These are phyloP conservation scores for Colletotrichum gloeosporioides DNA, from an alignment of 2,329 filamentous ascomycete genomes.

Conservation along the genomic window DNA sequence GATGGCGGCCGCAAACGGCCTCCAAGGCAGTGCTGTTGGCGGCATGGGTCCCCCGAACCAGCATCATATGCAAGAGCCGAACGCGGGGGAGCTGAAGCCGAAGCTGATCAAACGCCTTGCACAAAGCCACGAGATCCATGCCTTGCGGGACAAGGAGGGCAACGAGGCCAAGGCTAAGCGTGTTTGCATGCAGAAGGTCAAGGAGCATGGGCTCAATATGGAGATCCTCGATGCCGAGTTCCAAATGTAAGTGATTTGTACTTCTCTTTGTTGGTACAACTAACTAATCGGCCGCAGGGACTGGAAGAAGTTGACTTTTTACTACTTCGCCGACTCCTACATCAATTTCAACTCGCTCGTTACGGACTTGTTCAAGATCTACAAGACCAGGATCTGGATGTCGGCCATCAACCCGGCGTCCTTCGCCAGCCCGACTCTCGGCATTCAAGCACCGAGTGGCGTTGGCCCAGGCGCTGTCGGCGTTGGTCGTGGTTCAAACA, in stretches of 20 bases:
- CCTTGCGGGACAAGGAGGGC: slow-evolving; percentile 92
- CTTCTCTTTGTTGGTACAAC: no score
- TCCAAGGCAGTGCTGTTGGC: slow-evolving; percentile 74
- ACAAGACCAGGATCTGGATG: slow-evolving; percentile 99
- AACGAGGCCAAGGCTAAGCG: slow-evolving; percentile 98
- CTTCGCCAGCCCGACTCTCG: slow-evolving; percentile 80
- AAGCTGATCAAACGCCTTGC: slow-evolving; percentile 97
- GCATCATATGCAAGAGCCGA: slow-evolving; percentile 75
- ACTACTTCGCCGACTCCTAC: slow-evolving; percentile 97
- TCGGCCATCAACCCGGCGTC: slow-evolving; percentile 98
- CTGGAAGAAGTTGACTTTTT: slow-evolving; percentile 98
- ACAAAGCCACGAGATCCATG: slow-evolving; percentile 87
- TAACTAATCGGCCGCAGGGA: slow-evolving; percentile 64
- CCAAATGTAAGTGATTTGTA: slow-evolving; percentile 81
- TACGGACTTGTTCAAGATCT: slow-evolving; percentile 97
- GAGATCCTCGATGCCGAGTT: slow-evolving; percentile 99
- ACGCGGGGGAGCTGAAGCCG: slow-evolving; percentile 81
- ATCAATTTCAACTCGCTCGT: slow-evolving; percentile 99
- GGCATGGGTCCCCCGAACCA: slow-evolving; percentile 79
- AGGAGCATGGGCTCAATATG: slow-evolving; percentile 94
- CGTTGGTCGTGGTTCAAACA: slow-evolving; percentile 47
- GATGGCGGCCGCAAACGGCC: slow-evolving; percentile 66
- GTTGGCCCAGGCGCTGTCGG: slow-evolving; percentile 71
- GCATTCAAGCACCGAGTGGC: slow-evolving; percentile 72
- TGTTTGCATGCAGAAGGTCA: slow-evolving; percentile 95